phyloP scores from a whole-genome alignment of 2,329 filamentous ascomycete species.

The Colletotrichum melonis region DNA sequence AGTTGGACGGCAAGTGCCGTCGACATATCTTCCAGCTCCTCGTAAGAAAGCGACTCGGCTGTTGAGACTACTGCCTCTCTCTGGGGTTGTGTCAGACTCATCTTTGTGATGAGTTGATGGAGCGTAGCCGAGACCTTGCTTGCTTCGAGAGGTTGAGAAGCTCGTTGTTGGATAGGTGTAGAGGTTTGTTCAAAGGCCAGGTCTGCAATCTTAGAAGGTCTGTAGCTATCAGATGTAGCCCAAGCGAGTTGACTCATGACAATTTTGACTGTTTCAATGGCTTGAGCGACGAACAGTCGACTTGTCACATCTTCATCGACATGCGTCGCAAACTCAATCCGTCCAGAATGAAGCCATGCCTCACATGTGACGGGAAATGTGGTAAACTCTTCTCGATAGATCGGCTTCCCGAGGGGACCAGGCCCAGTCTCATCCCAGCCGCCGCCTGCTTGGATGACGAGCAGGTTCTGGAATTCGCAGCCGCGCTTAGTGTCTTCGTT shows the following conservation, averaged over 20 bases:
- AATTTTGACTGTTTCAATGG: conserved; percentile 17
- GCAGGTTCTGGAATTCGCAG: conserved; percentile 43
- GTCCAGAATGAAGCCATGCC: conserved; percentile 11
- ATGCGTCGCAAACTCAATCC: conserved; percentile 25
- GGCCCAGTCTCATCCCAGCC: conserved; percentile 9
- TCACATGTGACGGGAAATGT: conserved; percentile 29
- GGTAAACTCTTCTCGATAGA: conserved; percentile 30
- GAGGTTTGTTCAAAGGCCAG: not conserved
- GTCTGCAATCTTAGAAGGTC: not conserved
- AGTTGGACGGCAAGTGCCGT: not conserved
- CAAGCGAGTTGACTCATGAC: conserved; percentile 15
- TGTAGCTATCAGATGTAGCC: not conserved
- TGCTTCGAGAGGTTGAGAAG: not conserved
- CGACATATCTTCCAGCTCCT: not conserved
- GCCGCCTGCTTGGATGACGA: conserved; percentile 43
- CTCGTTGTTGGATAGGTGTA: not conserved
- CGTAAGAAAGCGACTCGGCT: not conserved
- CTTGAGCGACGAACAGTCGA: conserved; percentile 13
- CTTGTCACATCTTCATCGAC: conserved; percentile 25
- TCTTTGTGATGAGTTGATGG: not conserved
- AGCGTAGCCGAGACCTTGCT: not conserved
- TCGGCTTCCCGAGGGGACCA: conserved; percentile 20
- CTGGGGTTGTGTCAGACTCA: not conserved
- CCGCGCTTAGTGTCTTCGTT: conserved; percentile 27
- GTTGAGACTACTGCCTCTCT: conserved; percentile 5